Percentiles rank a stretch among this genome's conserved stretches.
Evolutionary conservation across 148 eudicot genomes (phyloP).

Genomic region (Bassia scoparia): DNA sequence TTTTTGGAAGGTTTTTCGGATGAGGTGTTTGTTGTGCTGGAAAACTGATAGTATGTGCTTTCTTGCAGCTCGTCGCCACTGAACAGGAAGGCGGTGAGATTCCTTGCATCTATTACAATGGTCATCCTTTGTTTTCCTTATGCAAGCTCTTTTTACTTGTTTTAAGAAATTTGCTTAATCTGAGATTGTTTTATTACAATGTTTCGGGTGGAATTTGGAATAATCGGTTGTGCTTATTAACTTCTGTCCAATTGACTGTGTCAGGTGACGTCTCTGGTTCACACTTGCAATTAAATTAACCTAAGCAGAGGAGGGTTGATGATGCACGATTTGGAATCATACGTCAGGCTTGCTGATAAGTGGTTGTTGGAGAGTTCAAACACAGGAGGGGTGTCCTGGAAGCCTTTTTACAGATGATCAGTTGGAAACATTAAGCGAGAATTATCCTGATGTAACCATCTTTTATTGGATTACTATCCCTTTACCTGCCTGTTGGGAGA

Average conservation of each 20-base stretch:
- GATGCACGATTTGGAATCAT: conserved; percentile 92
- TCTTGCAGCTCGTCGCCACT: conserved; percentile 87
- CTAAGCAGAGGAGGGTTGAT: conserved; percentile 78
- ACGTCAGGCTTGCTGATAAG: conserved; percentile 89
- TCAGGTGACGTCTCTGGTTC: conserved; percentile 97
- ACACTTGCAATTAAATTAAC: conserved; percentile 94
- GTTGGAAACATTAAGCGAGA: conserved; percentile 61
- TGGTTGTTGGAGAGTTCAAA: conserved; percentile 99
- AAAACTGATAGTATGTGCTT: conserved; percentile 98
- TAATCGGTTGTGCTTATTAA: too few relatives aligned
- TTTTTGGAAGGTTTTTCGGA: conserved; percentile 63
- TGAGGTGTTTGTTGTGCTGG: conserved; percentile 84
- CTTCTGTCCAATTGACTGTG: neutral
- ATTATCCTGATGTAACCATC: conserved; percentile 58
- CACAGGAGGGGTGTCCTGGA: conserved; percentile 87
- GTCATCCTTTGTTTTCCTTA: neutral
- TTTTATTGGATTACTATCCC: conserved; percentile 86
- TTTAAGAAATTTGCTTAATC: neutral
- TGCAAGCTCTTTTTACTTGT: neutral
- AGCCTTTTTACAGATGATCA: conserved; percentile 76
- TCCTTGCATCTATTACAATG: neutral
- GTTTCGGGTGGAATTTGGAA: too few relatives aligned
- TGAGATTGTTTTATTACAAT: neutral
- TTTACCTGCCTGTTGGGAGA: conserved; percentile 72
- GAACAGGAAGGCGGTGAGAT: conserved; percentile 86